phyloP scores from a whole-genome alignment of 352 stramenopile species.

The Aphanomyces euteiches region DNA sequence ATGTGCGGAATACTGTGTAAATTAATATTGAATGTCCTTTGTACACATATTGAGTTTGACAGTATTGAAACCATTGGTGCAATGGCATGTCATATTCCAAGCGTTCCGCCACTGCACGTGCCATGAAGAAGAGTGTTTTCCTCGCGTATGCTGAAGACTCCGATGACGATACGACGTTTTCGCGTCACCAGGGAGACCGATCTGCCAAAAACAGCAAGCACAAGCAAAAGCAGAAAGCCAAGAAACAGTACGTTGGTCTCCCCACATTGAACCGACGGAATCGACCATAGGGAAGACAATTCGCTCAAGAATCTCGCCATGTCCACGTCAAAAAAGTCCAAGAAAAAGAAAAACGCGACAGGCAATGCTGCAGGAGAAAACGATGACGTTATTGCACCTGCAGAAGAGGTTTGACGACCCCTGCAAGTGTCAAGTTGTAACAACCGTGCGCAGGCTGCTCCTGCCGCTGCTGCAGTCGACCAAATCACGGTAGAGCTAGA shows the following conservation, averaged over 20 bases:
- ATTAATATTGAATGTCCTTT: constrained; percentile 9
- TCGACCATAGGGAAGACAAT: constrained; percentile 18
- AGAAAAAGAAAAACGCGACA: constrained; percentile 26
- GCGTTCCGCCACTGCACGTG: not conserved
- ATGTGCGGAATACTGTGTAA: not conserved
- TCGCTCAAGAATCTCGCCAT: constrained; percentile 28
- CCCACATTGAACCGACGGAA: not conserved
- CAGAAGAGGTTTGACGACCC: too few species aligned
- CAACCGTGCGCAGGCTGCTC: not conserved
- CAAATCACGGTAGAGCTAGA: not conserved
- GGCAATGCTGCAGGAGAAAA: not conserved
- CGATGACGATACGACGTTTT: constrained; percentile 2
- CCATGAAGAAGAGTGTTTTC: constrained; percentile 32
- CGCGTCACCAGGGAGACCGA: constrained; percentile 9
- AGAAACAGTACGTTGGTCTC: constrained; percentile 26
- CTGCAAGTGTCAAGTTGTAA: not conserved
- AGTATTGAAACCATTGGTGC: constrained; percentile 33
- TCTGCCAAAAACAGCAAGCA: constrained; percentile 27
- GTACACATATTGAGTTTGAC: constrained; percentile 7
- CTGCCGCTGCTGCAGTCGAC: not conserved
- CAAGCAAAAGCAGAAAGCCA: constrained; percentile 31
- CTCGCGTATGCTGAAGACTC: constrained; percentile 28
- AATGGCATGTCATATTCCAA: constrained; percentile 21
- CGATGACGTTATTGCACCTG: too few species aligned
- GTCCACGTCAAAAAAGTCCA: constrained; percentile 27